A percentile compares a stretch with the other conserved stretches of the same genome.
Evolutionary conservation across 768 basidiomycete species (phyloP).

Genomic region (Leccinum imitatum): DNA sequence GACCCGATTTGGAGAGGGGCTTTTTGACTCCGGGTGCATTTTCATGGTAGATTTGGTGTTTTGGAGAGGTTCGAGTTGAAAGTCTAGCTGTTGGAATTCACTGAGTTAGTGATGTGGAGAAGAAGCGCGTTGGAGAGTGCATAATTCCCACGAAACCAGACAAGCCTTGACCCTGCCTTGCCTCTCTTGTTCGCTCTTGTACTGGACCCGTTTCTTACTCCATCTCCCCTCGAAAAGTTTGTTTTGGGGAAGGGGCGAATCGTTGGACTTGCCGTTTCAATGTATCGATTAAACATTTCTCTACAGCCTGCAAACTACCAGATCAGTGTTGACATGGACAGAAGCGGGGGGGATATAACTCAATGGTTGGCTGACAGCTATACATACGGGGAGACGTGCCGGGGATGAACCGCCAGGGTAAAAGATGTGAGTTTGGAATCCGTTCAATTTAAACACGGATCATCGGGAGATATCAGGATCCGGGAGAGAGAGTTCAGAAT

Average conservation of each 20-base stretch:
- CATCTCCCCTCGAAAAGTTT: background rate
- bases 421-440: background rate
- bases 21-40: background rate
- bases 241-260: background rate
- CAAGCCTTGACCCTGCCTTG: too few species aligned
- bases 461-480: background rate
- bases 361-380: background rate
- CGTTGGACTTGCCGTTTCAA: background rate
- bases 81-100: background rate
- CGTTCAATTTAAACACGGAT: background rate
- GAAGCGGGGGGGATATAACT: background rate
- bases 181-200: slow-evolving; percentile 1
- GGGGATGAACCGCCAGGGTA: background rate
- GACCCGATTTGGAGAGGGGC: background rate
- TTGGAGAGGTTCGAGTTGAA: background rate
- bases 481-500: background rate
- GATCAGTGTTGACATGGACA: background rate
- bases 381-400: background rate
- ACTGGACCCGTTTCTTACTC: background rate
- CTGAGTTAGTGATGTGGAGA: background rate
- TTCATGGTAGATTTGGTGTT: background rate
- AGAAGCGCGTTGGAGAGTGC: background rate
- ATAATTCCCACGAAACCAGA: background rate
- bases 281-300: background rate
- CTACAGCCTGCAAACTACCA: background rate